Percentiles rank a stretch among this genome's conserved stretches.
These are phyloP conservation scores for Aspergillus nidulans DNA, from an alignment of 495 filamentous ascomycete species.

Conservation along the genomic window DNA sequence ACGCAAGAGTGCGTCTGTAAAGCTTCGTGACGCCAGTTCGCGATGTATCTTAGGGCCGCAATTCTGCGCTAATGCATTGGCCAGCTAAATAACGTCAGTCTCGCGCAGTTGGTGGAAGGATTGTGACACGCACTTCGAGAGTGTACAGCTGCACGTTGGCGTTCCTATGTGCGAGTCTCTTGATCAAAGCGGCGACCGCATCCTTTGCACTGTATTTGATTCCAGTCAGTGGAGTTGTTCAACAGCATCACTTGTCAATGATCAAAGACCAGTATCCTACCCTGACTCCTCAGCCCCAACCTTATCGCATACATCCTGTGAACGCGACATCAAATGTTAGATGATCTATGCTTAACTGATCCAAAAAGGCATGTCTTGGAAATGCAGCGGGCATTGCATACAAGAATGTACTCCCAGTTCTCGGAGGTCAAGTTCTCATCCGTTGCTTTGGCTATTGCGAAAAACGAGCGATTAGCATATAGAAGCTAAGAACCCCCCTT, in stretches of 20 bases:
- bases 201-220: conserved; percentile 66
- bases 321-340: conserved; percentile 16
- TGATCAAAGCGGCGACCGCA: conserved; percentile 90
- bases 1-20: conserved; percentile 89
- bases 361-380: neutral
- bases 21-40: conserved; percentile 89
- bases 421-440: conserved; percentile 97
- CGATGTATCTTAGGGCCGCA: conserved; percentile 88
- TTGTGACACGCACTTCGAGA: conserved; percentile 62
- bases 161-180: conserved; percentile 92
- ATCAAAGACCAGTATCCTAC: conserved; percentile 30
- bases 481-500: neutral
- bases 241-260: neutral
- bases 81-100: conserved; percentile 48
- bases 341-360: neutral
- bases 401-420: conserved; percentile 97
- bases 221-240: conserved; percentile 16
- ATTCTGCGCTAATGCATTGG: conserved; percentile 92
- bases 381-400: conserved; percentile 24
- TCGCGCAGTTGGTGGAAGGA: neutral
- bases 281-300: conserved; percentile 63
- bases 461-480: conserved; percentile 21
- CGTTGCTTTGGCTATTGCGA: conserved; percentile 82
- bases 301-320: conserved; percentile 90
- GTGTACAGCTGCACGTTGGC: conserved; percentile 99